Evolutionary conservation across 345 rosid species (phyloP), one percentile per base, ranked within the genome.

Genomic region (Combretum micranthum): DNA sequence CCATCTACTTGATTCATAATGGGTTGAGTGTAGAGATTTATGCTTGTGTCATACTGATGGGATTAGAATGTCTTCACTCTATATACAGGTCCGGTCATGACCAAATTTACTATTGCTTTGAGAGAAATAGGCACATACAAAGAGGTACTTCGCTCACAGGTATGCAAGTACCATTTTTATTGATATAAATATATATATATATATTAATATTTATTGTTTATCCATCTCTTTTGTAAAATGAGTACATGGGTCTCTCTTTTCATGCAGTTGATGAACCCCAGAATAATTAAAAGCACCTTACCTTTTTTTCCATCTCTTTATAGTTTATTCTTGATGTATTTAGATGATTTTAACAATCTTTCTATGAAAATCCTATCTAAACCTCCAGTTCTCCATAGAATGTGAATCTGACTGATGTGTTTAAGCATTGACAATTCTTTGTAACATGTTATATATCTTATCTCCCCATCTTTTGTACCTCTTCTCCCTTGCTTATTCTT

Each of bases 91-190:
- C 97, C 99, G 60, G 99, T 94, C 50, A 94, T 94, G 97, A 94
- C 96, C 54, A 94, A 94, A 74, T 94, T 90, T 71, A 94, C 99
- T 23, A 90, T 94, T 74, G 99, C 99, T 6, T 70, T 94, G 80
- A 84, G 99, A 73, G 99, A 94, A 73, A 90, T 94, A 67, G 99
- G 97, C 52, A 94, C 97, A 21, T 90, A 90, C 77, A 94, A 90
- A 66, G 99, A 94, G 75, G 88, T 94, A 66, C 95, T 94, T 69
- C 88, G 99, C 23, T 87, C 99, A 42, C 95, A 90, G 95, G 99
- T 90, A 63, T 56, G 63, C 61, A 18, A 45, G 19, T 63, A 39
- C n/a, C n/a, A n/a, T n/a, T 20, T 42, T 46, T 13, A 46, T 15
- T 39, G 48, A 6, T 56, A n/a, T n/a, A n/a, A n/a, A n/a, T n/a